Evolutionary conservation across 495 filamentous ascomycete species (phyloP), one percentile per base, ranked within the genome.

Genomic region (Recurvomyces mirabilis): DNA sequence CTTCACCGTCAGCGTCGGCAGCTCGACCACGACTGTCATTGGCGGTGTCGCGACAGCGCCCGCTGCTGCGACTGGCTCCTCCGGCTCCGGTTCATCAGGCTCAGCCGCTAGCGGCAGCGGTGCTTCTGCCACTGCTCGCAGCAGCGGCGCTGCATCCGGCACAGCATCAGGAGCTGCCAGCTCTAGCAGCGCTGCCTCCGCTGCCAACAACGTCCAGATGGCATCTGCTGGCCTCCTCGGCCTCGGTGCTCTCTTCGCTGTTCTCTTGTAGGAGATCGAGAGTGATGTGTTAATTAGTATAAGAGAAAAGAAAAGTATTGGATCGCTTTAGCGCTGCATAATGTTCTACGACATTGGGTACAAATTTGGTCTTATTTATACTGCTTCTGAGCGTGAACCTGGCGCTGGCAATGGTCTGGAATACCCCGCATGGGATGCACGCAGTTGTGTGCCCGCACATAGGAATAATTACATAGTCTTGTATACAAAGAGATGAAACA

Each of bases 11-110:
- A 43, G 35, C 46, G 53, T 49, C 39, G 39, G 42, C n/a, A 41
- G 26, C 40, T 60, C 55, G 43, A 49, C 44, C 19, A 62, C 57
- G 38, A 49, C 37, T 33, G 51, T 56, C 38, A 15, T 64, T 33
- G 43, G 49, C 36, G 44, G 39, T 22, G 21, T 43, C 21, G 22
- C 28, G 22, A 39, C 35, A 18, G 38, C 12, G 22, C 18, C 38
- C 14, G 22, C 43, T 12, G 28, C 23, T 22, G 22, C 36, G 35
- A 26, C 44, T 5, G 41, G 15, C 29, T 18, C 33, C 6, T 14
- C 25, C 1, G 19, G 9, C 12, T 12, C 37, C 29, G 29, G 33
- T 14, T 10, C 18, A 11, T 25, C 37, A 3, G 38, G 24, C 17
- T 31, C 40, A 6, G 25, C 22, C 5, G 5, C 5, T 18, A 15